Evolutionary conservation across 2,329 filamentous ascomycete genomes (phyloP).

Genomic region (Leptographium procerum): DNA sequence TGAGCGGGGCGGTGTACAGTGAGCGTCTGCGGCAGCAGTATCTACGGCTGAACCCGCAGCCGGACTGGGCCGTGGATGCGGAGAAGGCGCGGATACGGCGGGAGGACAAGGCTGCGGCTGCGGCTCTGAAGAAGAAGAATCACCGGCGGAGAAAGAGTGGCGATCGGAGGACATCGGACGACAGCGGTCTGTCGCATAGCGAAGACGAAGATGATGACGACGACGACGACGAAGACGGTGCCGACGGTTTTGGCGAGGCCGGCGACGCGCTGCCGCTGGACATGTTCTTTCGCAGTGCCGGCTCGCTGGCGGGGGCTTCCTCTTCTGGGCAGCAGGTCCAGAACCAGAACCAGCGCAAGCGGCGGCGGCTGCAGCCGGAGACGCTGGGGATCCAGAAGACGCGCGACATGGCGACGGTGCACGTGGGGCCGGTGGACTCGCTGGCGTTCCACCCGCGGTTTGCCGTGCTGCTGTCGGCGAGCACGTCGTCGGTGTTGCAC

Average conservation of each 20-base stretch:
- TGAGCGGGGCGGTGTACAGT: constrained; percentile 79
- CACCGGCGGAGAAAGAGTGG: constrained; percentile 2
- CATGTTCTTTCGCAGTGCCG: constrained; percentile 64
- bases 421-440: constrained; percentile 69
- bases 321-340: neutral
- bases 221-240: constrained; percentile 35
- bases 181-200: neutral
- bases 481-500: constrained; percentile 72
- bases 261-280: constrained; percentile 58
- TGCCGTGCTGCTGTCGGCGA: constrained; percentile 81
- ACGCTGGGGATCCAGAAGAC: constrained; percentile 82
- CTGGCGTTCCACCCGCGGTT: constrained; percentile 83
- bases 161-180: neutral
- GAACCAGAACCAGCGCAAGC: constrained; percentile 30
- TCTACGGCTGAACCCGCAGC: constrained; percentile 45
- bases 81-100: constrained; percentile 39
- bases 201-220: constrained; percentile 1
- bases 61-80: constrained; percentile 45
- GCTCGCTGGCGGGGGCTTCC: constrained; percentile 45
- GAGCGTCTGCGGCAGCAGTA: constrained; percentile 71
- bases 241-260: constrained; percentile 44
- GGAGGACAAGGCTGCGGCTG: constrained; percentile 28
- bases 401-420: constrained; percentile 70
- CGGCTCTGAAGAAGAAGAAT: neutral
- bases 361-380: constrained; percentile 70